Evolutionary conservation across 768 basidiomycete species (phyloP).

Genomic region (Hortiboletus flavorubellus): DNA sequence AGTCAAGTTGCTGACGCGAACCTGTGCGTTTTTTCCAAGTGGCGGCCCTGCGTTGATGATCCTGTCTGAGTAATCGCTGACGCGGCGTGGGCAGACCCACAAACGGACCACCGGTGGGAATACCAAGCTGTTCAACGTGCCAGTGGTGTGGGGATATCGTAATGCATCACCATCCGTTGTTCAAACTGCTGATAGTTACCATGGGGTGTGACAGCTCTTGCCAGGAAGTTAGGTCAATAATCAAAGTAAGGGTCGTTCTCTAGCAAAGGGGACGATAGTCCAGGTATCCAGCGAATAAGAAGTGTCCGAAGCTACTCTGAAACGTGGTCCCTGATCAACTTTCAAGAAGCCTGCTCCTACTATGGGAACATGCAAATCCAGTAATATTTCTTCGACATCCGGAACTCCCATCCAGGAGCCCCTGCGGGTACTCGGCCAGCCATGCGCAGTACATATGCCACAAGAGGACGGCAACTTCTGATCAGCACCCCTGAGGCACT

Average conservation of each 20-base stretch:
- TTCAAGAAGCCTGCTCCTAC: neutral
- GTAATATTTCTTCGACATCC: neutral
- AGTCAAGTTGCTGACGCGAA: slow-evolving; percentile 25
- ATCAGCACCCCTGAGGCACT: neutral
- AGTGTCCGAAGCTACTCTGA: neutral
- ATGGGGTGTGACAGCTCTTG: neutral
- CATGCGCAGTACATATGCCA: neutral
- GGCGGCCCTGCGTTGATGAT: slow-evolving; percentile 19
- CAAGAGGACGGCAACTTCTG: neutral
- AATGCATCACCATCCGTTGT: neutral
- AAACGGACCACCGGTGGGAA: slow-evolving; percentile 9
- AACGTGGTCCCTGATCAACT: neutral
- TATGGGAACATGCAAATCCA: slow-evolving; percentile 4
- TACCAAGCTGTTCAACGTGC: neutral
- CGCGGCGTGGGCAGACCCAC: neutral
- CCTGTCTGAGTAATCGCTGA: neutral
- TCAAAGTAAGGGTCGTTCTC: neutral
- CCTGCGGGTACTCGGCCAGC: too few relatives aligned
- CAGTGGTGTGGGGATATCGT: neutral
- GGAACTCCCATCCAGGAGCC: neutral
- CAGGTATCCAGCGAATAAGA: neutral
- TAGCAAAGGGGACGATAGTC: neutral
- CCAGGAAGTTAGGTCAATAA: neutral
- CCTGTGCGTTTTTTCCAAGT: slow-evolving; percentile 6
- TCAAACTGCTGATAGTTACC: neutral